Percentiles rank a stretch among this genome's conserved stretches.
phyloP scores from a whole-genome alignment of 805 yeast species.

The Helenozyma baotianmanensis region DNA sequence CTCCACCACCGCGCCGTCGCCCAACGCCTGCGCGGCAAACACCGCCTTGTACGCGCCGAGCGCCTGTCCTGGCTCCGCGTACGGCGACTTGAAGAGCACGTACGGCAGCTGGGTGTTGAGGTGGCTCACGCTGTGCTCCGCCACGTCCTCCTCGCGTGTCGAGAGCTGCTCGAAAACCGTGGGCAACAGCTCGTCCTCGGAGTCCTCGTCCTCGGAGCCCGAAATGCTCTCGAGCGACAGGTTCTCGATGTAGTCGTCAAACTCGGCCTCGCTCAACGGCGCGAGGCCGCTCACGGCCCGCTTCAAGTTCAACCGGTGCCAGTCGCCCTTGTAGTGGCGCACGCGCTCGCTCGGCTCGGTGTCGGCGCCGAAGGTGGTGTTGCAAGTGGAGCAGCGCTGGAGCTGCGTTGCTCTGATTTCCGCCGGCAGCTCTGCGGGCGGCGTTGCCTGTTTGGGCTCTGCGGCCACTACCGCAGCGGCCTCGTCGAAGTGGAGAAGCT shows the following conservation, averaged over 20 bases:
- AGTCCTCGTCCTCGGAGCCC: slow-evolving; percentile 45
- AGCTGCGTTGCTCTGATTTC: slow-evolving; percentile 10
- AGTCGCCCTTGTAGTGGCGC: slow-evolving; percentile 54
- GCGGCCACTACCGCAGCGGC: slow-evolving; percentile 6
- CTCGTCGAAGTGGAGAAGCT: slow-evolving; percentile 13
- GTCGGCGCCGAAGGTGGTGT: slow-evolving; percentile 4
- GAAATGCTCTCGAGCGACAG: slow-evolving; percentile 54
- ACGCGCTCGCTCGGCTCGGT: slow-evolving; percentile 16
- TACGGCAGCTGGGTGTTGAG: slow-evolving; percentile 69
- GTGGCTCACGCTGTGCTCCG: slow-evolving; percentile 41
- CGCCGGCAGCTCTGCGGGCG: neutral
- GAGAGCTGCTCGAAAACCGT: slow-evolving; percentile 17
- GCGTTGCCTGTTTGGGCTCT: neutral
- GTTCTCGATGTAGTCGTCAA: slow-evolving; percentile 49
- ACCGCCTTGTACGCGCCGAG: slow-evolving; percentile 67
- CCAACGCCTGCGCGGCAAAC: slow-evolving; percentile 39
- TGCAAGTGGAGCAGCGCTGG: slow-evolving; percentile 17
- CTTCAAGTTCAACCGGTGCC: slow-evolving; percentile 56
- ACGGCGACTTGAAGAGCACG: slow-evolving; percentile 50
- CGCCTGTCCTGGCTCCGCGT: slow-evolving; percentile 42
- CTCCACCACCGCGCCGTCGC: slow-evolving; percentile 42
- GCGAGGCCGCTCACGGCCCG: slow-evolving; percentile 43
- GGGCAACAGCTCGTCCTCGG: slow-evolving; percentile 22
- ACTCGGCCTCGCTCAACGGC: slow-evolving; percentile 51
- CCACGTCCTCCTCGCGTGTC: slow-evolving; percentile 18